Evolutionary conservation across 2,329 filamentous ascomycete species (phyloP), one percentile per base, ranked within the genome.

Genomic region (Biscogniauxia sp.): DNA sequence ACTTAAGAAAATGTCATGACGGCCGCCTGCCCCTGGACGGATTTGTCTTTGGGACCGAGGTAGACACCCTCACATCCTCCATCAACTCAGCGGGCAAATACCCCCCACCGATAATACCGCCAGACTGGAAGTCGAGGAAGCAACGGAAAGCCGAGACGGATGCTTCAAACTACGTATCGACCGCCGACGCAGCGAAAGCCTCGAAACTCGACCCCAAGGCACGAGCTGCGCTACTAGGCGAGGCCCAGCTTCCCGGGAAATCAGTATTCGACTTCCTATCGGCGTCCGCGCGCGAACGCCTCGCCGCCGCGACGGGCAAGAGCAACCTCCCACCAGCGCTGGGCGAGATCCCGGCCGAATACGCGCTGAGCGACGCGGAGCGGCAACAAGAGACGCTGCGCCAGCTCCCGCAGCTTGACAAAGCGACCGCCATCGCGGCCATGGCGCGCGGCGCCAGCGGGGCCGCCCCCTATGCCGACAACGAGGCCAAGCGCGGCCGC

Each of bases 261-360:
- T 98, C 95, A 0, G 88, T 99, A 2, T 99, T 98, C 74, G 93
- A 98, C 76, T 99, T 91, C 75, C 83, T 99, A 66, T 91, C 91
- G 0, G 82, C 91, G 0, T 84, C 90, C 37, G 87, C 91, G 3
- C 87, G 95, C 63, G 89, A 94, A 56, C 86, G 88, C 25, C 83
- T 99, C 52, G 92, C 84, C 2, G 82, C 86, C 11, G 88, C 88
- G 0, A 92, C 92, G 2, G 93, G 93, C 1, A 92, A 88, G 60
- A 76, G 77, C 2, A 85, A 94, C 70, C 83, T 99, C 2, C 95
- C 95, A 0, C 85, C 87, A 7, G 95, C 89, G 0, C 79, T 88
- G 1, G 88, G 91, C 56, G 91, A 97, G 76, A 80, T 89, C 2
- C 90, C 91, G 0, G 80, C 82, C 54, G 87, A 84, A 2, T 88